A percentile compares a stretch with the other conserved stretches of the same genome.
Evolutionary conservation across 495 filamentous ascomycete genomes (phyloP).

Genomic region (Penicillium subrubescens): DNA sequence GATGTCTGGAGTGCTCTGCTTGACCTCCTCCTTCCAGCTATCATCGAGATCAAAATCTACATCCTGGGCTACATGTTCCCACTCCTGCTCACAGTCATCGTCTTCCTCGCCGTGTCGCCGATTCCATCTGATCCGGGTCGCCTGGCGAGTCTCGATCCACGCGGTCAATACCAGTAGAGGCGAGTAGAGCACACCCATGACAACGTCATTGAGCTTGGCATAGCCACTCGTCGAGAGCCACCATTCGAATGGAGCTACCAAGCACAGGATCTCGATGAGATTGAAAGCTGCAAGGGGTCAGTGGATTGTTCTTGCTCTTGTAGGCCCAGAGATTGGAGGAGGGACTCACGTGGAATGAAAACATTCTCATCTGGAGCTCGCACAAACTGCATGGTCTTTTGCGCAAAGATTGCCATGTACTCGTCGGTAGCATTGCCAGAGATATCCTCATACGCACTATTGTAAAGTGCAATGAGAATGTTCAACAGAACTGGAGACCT

Average conservation of each 20-base stretch:
- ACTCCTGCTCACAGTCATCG: conserved; percentile 86
- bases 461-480: conserved; percentile 94
- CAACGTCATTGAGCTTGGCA: conserved; percentile 75
- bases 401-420: conserved; percentile 85
- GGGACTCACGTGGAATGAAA: conserved; percentile 73
- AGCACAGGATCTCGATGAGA: conserved; percentile 79
- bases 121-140: conserved; percentile 68
- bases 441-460: conserved; percentile 93
- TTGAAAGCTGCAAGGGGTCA: conserved; percentile 66
- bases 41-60: conserved; percentile 80
- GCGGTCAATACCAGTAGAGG: conserved; percentile 82
- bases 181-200: conserved; percentile 86
- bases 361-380: conserved; percentile 98
- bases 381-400: conserved; percentile 94
- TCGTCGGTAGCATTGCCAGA: conserved; percentile 93
- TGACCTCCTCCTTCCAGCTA: conserved; percentile 77
- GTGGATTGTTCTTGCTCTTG: neutral
- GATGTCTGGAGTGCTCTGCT: conserved; percentile 73
- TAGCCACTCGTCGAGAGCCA: conserved; percentile 75
- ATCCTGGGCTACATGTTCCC: conserved; percentile 77
- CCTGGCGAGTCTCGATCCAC: conserved; percentile 69
- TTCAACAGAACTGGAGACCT: conserved; percentile 71
- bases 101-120: conserved; percentile 82
- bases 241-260: conserved; percentile 90
- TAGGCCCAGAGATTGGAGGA: neutral